These are phyloP conservation scores for Suhomyces coccinellae DNA, from an alignment of 1,139 yeast genomes.

Conservation along the genomic window DNA sequence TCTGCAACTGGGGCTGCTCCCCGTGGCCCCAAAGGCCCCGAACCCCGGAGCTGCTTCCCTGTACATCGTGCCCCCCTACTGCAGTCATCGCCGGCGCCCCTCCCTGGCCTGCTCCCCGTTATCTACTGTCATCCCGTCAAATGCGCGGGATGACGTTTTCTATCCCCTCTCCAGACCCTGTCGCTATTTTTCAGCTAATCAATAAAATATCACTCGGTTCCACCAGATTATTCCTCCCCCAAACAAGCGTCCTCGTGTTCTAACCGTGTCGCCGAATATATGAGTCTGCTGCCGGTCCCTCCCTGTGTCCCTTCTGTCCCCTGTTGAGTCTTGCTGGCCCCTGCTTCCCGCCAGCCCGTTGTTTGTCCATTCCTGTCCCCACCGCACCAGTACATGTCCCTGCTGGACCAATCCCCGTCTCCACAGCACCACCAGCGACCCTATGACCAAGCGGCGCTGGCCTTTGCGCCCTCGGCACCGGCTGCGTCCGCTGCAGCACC, in stretches of 20 bases:
- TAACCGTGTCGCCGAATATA: not conserved
- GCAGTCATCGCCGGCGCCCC: not conserved
- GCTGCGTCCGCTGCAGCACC: not conserved
- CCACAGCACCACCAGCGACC: constrained; percentile 7
- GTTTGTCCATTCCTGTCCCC: not conserved
- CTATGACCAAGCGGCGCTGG: constrained; percentile 28
- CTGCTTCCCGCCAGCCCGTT: not conserved
- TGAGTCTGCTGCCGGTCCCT: not conserved
- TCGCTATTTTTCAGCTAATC: constrained; percentile 3
- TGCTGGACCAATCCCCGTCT: constrained; percentile 2
- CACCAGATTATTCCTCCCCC: too few relatives aligned
- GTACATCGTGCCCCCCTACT: too few relatives aligned
- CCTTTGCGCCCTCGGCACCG: constrained; percentile 18
- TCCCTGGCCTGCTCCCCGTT: not conserved
- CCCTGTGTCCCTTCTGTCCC: not conserved
- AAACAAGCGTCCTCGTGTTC: not conserved
- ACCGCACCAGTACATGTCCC: constrained; percentile 3
- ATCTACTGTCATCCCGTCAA: constrained; percentile 3
- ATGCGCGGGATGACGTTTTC: constrained; percentile 3
- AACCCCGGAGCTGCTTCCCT: too few relatives aligned
- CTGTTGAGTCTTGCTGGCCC: not conserved
- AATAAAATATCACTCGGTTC: not conserved
- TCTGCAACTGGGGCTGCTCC: too few relatives aligned
- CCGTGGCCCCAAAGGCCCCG: too few relatives aligned
- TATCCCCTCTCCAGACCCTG: constrained; percentile 4